Conservation (phyloP, 2,329 filamentous ascomycete species). For the Botrytis byssoidea region DNA sequence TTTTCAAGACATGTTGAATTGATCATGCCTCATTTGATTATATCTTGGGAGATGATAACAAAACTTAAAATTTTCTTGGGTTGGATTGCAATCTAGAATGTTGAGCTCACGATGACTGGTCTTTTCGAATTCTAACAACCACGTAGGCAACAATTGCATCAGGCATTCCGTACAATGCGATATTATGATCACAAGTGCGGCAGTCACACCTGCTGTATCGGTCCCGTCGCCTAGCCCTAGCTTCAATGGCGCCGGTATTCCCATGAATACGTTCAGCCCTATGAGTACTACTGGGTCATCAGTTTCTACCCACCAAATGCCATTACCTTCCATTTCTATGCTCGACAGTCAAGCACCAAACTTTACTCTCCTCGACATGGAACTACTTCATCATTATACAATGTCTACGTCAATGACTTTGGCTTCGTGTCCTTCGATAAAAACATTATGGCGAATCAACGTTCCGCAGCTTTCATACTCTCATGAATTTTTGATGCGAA, state of each 20-base stretch:
- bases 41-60: background rate
- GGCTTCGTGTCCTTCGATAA: conserved; percentile 43
- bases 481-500: conserved; percentile 49
- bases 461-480: conserved; percentile 48
- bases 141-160: conserved; percentile 40
- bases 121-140: background rate
- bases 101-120: background rate
- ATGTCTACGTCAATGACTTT: conserved; percentile 51
- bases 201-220: conserved; percentile 6
- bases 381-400: conserved; percentile 54
- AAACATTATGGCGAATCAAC: conserved; percentile 48
- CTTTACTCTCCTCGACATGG: conserved; percentile 44
- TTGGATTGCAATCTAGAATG: background rate
- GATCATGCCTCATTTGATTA: background rate
- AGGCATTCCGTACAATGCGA: conserved; percentile 44
- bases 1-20: background rate
- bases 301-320: background rate
- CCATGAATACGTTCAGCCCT: conserved; percentile 13
- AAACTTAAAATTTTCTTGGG: background rate
- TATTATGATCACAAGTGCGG: conserved; percentile 1
- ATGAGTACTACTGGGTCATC: background rate
- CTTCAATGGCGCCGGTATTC: background rate
- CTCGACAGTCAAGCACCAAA: background rate
- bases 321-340: conserved; percentile 10
- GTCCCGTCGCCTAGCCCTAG: background rate